phyloP scores from a whole-genome alignment of 2,329 filamentous ascomycete genomes.

The Stachybotrys echinatus region DNA sequence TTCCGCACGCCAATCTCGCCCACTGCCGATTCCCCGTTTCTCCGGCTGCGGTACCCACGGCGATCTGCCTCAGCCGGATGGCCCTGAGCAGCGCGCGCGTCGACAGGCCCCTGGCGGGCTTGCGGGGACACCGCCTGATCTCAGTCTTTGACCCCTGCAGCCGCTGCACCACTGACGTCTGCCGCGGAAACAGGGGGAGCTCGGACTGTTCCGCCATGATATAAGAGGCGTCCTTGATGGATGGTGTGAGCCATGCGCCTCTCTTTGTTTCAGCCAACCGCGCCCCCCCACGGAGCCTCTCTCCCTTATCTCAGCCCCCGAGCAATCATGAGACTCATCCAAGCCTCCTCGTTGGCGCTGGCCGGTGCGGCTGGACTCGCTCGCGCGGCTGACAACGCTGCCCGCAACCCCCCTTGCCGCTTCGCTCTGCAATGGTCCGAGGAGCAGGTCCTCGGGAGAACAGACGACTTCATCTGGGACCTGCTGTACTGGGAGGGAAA shows the following conservation, averaged over 20 bases:
- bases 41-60: too few relatives aligned
- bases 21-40: too few relatives aligned
- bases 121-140: background rate
- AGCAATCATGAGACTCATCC: background rate
- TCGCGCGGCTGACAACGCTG: background rate
- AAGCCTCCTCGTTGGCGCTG: background rate
- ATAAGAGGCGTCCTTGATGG: background rate
- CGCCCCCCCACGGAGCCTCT: background rate
- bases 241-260: background rate
- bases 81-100: too few relatives aligned
- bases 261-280: background rate
- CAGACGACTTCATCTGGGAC: constrained; percentile 27
- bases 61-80: too few relatives aligned
- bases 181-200: background rate
- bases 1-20: too few relatives aligned
- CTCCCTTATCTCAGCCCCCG: too few relatives aligned
- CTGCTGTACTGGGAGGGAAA: constrained; percentile 38
- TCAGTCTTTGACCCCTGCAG: background rate
- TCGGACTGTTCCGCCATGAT: background rate
- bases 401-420: constrained; percentile 16
- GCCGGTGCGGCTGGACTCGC: background rate
- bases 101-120: too few relatives aligned
- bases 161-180: background rate
- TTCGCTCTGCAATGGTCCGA: constrained; percentile 23
- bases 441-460: constrained; percentile 18